Percentiles rank a stretch among this genome's conserved stretches.
These are phyloP conservation scores for Crithidia expoeki DNA, from an alignment of 208 protist genomes.

Conservation along the genomic window DNA sequence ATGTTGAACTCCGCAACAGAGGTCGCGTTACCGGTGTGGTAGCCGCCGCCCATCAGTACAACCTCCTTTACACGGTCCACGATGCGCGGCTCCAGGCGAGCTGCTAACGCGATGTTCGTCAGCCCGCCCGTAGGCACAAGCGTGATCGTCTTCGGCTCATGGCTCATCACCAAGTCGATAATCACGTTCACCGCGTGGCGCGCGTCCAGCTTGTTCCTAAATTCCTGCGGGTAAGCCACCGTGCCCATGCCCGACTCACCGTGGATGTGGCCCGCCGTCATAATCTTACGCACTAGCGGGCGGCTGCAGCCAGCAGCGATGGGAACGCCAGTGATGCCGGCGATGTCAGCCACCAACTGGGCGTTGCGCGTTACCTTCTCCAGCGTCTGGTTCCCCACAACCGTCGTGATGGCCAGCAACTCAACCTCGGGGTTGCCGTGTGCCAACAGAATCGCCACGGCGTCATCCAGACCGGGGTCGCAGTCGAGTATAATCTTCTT, in stretches of 20 bases:
- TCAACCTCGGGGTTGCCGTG: conserved; percentile 64
- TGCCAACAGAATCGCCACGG: conserved; percentile 78
- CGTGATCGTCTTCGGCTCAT: conserved; percentile 59
- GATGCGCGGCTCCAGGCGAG: conserved; percentile 67
- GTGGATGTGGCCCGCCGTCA: conserved; percentile 67
- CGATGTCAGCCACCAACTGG: conserved; percentile 43
- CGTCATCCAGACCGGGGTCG: conserved; percentile 87
- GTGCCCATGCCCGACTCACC: conserved; percentile 73
- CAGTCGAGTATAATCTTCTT: conserved; percentile 83
- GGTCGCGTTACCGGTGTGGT: conserved; percentile 56
- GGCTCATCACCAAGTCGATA: conserved; percentile 58
- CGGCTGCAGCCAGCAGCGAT: conserved; percentile 52
- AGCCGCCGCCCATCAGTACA: conserved; percentile 80
- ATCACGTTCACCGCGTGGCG: conserved; percentile 63
- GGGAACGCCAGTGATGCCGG: conserved; percentile 36
- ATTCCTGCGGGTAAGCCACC: conserved; percentile 27
- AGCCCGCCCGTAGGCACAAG: conserved; percentile 69
- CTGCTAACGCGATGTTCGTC: conserved; percentile 87
- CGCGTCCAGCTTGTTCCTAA: conserved; percentile 36
- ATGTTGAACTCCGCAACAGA: conserved; percentile 88
- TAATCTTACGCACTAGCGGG: conserved; percentile 50
- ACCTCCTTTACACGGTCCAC: conserved; percentile 75
- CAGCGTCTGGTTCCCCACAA: conserved; percentile 83
- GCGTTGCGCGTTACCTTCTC: conserved; percentile 83
- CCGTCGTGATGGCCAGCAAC: conserved; percentile 81